Base-by-base conservation (phyloP, 192 early-diverging fungal species). In the Pilaira anomala region DNA sequence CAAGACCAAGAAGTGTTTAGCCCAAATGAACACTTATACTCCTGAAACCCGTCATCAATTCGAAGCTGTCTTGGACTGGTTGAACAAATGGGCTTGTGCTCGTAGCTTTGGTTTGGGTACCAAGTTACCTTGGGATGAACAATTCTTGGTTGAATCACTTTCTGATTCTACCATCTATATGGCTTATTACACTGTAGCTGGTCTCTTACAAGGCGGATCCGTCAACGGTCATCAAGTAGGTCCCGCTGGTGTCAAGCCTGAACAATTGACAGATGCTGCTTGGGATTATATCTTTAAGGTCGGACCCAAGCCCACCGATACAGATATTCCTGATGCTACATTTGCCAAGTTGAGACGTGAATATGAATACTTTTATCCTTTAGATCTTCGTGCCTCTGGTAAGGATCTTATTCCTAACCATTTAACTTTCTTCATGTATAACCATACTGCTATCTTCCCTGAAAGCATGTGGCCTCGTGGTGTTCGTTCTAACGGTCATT, bases 151-250 rank as follows among this genome's bases (percentile, higher is more conserved):
- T 63, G 97, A 99, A 81, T 93, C 92, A 39, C 81, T 99, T 21
- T 91, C 88, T 16, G 97, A 99, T 72, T 99, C 97, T 18, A 99
- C 97, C 22, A 97, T 99, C 63, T 99, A 99, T 79, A 99, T 99
- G 97, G 93, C 97, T 29, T 99, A 98, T 84, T 99, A 99, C 83
- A 97, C 97, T 16, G 87, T 99, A 30, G 86, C 94, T 7, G 93
- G 93, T 71, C 75, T 96, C 60, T 80, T 99, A 19, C 97, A 99
- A 65, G 80, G 79, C 75, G 89, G 85, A 3, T 87, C 84, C n/a
- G 78, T 97, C 4, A 85, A 98, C 61, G 97, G 95, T 48, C 84
- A 85, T 45, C 77, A 77, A 25, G 77, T 80, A 19, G 95, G 95
- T 3, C 83, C 85, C 25, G 84, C 87, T 61, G 88, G 86, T 28